Base-by-base conservation (phyloP, 129 eudicot genomes). In the Gnaphalium uliginosum region DNA sequence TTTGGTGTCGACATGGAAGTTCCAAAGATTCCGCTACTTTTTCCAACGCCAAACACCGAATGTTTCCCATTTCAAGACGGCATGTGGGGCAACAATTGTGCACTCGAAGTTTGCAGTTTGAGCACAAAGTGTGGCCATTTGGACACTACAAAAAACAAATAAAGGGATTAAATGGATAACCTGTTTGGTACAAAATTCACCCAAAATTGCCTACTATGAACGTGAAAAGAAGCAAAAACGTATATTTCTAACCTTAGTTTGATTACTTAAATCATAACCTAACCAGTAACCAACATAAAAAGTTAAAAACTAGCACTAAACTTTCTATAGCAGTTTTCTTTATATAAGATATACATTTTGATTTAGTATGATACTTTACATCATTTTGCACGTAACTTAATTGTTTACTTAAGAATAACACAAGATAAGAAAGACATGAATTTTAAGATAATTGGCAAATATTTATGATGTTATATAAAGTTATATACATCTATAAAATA, bases 1-100 rank as follows among this genome's bases (percentile, higher is more conserved):
- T 79, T 67, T 87, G 91, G 73, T 87, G 86, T 85, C 83, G 76
- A 83, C 98, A 93, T 56, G 92, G 92, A 22, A 93, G 84, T 63
- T 93, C 96, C 76, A 93, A 77, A 3, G 95, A 87, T 64, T 87
- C 96, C 0, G 94, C 98, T 73, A 93, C 92, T 76, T 85, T 93
- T 79, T 93, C 96, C 86, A 93, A 83, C 6, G 98, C 96, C 78
- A 92, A 86, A 75, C 98, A 89, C 79, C 98, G 79, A 35, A 92
- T 89, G 76, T 92, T 86, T 3, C 98, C 94, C 66, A 92, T 89
- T 33, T 89, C 98, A 50, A 78, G 81, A 9, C 85, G 86, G 69
- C 98, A 92, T 51, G 92, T 92, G 2, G 98, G 98, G 80, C 98
- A 89, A 78, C 90, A 79, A 50, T 88, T 93, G 37, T 90, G 92